These are phyloP conservation scores for Exophiala sp. DNA, from an alignment of 2,329 filamentous ascomycete species.

Conservation along the genomic window DNA sequence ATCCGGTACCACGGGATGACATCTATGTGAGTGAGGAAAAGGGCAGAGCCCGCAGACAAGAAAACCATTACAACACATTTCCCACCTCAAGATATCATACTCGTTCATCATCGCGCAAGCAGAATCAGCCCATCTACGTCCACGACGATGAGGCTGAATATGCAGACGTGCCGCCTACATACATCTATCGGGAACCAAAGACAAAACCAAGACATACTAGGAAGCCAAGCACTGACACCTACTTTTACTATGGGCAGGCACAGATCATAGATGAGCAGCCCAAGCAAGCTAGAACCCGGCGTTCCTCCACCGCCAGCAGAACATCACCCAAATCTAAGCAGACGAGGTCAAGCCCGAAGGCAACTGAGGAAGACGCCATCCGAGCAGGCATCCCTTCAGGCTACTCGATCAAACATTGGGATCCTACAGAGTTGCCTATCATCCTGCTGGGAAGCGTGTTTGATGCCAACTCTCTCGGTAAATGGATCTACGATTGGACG, in stretches of 20 bases:
- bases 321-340: conserved; percentile 43
- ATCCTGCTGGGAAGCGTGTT: conserved; percentile 93
- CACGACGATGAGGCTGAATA: conserved; percentile 52
- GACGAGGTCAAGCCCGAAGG: conserved; percentile 42
- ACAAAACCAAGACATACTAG: conserved; percentile 44
- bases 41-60: conserved; percentile 33
- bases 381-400: conserved; percentile 73
- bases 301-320: conserved; percentile 51
- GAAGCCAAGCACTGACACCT: conserved; percentile 47
- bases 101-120: conserved; percentile 38
- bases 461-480: conserved; percentile 93
- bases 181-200: conserved; percentile 44
- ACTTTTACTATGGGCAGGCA: conserved; percentile 53
- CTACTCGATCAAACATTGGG: conserved; percentile 98
- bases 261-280: conserved; percentile 56
- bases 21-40: conserved; percentile 66
- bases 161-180: conserved; percentile 47
- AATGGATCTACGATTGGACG: conserved; percentile 99
- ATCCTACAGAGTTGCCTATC: conserved; percentile 89
- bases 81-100: conserved; percentile 44
- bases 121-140: conserved; percentile 54
- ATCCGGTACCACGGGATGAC: conserved; percentile 52
- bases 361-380: conserved; percentile 63
- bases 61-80: conserved; percentile 45
- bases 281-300: conserved; percentile 48